Evolutionary conservation across 345 rosid species (phyloP).

Genomic region (Mercurialis annua): DNA sequence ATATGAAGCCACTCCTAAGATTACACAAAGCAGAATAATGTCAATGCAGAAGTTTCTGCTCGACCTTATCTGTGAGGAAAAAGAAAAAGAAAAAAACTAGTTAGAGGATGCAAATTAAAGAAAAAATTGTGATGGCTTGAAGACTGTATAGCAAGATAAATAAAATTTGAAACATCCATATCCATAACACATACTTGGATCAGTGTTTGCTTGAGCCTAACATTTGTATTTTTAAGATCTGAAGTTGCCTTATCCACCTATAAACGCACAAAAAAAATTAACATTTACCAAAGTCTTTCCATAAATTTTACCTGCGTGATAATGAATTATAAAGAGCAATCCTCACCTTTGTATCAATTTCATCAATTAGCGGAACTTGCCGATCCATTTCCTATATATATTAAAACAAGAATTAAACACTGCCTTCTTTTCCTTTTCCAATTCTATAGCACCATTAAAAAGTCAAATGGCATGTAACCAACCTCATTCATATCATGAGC

Average conservation of each 20-base stretch:
- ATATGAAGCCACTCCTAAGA: conserved; percentile 68
- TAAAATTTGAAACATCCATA: conserved; percentile 9
- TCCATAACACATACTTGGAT: conserved; percentile 40
- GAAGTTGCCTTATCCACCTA: conserved; percentile 74
- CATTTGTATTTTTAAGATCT: conserved; percentile 66
- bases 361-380: conserved; percentile 78
- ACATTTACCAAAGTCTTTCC: neutral
- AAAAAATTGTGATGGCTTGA: neutral
- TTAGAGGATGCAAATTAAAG: no score
- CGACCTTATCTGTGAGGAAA: conserved; percentile 53
- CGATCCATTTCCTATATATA: conserved; percentile 64
- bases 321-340: neutral
- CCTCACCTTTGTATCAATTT: conserved; percentile 74
- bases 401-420: conserved; percentile 6
- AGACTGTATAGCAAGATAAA: neutral
- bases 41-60: conserved; percentile 77
- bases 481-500: conserved; percentile 82
- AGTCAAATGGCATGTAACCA: conserved; percentile 7
- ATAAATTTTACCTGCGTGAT: neutral
- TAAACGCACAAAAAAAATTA: conserved; percentile 14
- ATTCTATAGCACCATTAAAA: conserved; percentile 7
- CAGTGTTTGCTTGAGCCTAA: conserved; percentile 72
- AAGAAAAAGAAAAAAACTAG: neutral
- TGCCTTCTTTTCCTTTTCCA: neutral
- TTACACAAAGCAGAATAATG: conserved; percentile 58